Evolutionary conservation across 106 monocot genomes (phyloP), one percentile per base, ranked within the genome.

Genomic region (Vanilla planifolia): DNA sequence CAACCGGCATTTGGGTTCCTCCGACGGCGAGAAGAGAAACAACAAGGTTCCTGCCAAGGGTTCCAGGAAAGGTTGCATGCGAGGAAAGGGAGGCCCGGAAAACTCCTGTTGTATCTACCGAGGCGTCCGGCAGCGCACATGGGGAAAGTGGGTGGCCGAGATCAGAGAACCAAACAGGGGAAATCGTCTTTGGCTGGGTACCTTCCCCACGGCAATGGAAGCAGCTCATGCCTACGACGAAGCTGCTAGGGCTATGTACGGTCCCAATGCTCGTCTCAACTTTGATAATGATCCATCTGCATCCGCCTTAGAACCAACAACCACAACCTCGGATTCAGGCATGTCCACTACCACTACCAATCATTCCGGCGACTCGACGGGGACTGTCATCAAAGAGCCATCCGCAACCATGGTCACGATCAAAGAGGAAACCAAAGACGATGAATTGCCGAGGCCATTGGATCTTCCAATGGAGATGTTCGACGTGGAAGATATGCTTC

Each of bases 91-190:
- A 20, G 93, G 93, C 4, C 93, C 93, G 0, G 85, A 94, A 14
- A 94, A 94, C 24, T 33, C 77, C 5, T 21, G 7, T 11, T 89
- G 89, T 41, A 64, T 33, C 0, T 94, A 80, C 43, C 70, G 93
- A 2, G 93, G 93, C 19, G 93, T 94, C 9, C 66, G 93, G 59
- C 93, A 94, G 41, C 79, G 93, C 0, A 80, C 83, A 1, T 94
- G 89, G 89, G 93, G 93, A 4, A 94, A 89, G 17, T 94, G 93
- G 93, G 93, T 94, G 21, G 75, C 89, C 4, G 93, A 94, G 51
- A 94, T 94, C 46, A 65, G 93, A 40, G 85, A 89, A 47, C 93
- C 93, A 1, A 77, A 83, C 21, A 65, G 80, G 7, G 79, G 79
- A 2, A 82, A 53, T 8, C 76, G 93, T 1, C 77, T 89, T 1